Evolutionary conservation across 1,139 yeast genomes (phyloP).

Genomic region (Blastobotrys petasosporus): DNA sequence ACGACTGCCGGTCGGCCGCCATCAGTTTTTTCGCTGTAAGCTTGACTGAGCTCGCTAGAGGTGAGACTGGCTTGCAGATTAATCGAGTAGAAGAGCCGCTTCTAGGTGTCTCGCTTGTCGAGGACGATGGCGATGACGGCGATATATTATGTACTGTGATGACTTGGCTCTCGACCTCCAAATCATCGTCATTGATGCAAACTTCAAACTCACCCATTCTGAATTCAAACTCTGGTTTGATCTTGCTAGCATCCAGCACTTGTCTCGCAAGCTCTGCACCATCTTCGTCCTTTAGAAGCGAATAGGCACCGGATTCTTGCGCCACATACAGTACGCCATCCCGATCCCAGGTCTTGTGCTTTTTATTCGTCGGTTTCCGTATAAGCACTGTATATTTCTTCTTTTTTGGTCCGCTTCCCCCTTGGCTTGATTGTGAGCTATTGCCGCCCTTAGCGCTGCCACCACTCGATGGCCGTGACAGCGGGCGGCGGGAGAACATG

Average conservation of each 20-base stretch:
- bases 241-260: conserved; percentile 1
- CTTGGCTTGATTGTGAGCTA: no score
- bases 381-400: conserved; percentile 6
- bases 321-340: conserved; percentile 57
- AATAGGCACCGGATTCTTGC: conserved; percentile 18
- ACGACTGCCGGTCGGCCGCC: no score
- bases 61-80: no score
- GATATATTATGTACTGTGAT: no score
- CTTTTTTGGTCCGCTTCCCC: no score
- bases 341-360: conserved; percentile 93
- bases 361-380: conserved; percentile 38
- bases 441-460: not conserved
- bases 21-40: no score
- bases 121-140: no score
- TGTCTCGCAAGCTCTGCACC: conserved; percentile 18
- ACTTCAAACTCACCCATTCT: conserved; percentile 6
- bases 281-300: conserved; percentile 18
- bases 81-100: no score
- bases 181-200: conserved; percentile 8
- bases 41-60: no score
- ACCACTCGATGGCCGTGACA: not conserved
- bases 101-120: no score
- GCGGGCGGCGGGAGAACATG: not conserved
- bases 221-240: conserved; percentile 5
- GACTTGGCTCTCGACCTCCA: not conserved